Base-by-base conservation (phyloP, 2,329 filamentous ascomycete genomes). In the Clonostachys solani region DNA sequence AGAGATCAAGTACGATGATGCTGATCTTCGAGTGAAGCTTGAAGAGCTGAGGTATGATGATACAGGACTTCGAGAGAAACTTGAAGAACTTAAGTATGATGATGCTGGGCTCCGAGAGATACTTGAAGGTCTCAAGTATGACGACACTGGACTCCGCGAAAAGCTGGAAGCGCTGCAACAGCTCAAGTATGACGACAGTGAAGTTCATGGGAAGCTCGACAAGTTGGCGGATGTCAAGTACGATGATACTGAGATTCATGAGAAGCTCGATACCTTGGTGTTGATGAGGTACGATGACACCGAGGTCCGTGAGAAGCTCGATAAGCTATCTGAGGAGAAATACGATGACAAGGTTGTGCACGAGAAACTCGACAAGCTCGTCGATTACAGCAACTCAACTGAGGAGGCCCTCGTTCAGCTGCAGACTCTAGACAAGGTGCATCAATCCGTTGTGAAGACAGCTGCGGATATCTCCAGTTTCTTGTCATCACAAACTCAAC, bases 391-490 rank as follows among this genome's bases (percentile, higher is more conserved):
- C 33, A 75, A 82, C 23, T 77, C 80, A 17, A 80, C 88, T 0
- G 80, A 80, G 45, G 84, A 89, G 59, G 83, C 87, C 2, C 80
- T 89, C 35, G 75, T 78, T 6, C 89, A 92, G 55, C 79, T 96
- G 42, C 86, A 87, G 52, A 88, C 89, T 19, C 78, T 99, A 6
- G 90, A 96, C 55, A 81, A 91, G 63, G 94, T 97, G 44, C 90
- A 96, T 59, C 79, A 87, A 53, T 88, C 95, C 55, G 90, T 99
- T 48, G 82, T 89, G 62, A 78, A 84, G 49, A 95, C 90, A 2
- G 91, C 92, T 1, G 81, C 84, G 17, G 90, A 95, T 60, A 85
- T 99, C 47, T 86, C 87, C 3, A 81, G 86, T 40, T 96, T 96
- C 61, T 80, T 97, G 17, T 79, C 85, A 3, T 75, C 76, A 4